These are phyloP conservation scores for Incumbomyces delicatus DNA, from an alignment of 2,329 filamentous ascomycete genomes.

Conservation along the genomic window DNA sequence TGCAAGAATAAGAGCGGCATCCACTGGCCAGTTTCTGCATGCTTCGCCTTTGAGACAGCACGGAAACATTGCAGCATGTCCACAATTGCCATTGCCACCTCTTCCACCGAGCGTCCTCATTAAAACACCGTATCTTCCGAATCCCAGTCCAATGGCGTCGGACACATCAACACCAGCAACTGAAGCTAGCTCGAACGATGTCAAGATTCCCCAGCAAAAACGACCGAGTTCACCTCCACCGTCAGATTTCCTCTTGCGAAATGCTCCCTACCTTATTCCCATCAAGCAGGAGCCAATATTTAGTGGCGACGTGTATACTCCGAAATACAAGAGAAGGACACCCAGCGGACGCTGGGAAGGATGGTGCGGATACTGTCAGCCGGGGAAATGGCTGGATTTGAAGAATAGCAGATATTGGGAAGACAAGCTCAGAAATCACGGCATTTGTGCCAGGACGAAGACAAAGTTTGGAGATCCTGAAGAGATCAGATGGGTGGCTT, in stretches of 20 bases:
- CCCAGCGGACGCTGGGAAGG: constrained; percentile 6
- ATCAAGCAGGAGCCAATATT: constrained; percentile 4
- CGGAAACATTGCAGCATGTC: not conserved
- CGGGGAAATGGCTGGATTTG: constrained; percentile 5
- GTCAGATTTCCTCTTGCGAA: not conserved
- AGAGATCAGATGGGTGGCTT: constrained; percentile 2
- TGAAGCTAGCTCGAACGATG: not conserved
- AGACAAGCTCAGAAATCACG: constrained; percentile 9
- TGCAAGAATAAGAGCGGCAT: constrained; percentile 1
- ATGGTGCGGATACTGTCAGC: constrained; percentile 7
- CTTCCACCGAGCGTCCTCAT: constrained; percentile 3
- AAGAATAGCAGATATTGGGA: constrained; percentile 9
- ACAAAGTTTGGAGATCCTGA: constrained; percentile 1
- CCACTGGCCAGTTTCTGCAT: not conserved
- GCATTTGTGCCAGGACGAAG: constrained; percentile 7
- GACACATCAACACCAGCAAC: not conserved
- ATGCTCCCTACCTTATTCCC: constrained; percentile 3
- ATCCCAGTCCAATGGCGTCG: not conserved
- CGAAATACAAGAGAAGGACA: constrained; percentile 6
- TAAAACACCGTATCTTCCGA: not conserved
- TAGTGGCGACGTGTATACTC: constrained; percentile 4
- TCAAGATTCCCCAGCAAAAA: not conserved
- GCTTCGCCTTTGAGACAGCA: not conserved
- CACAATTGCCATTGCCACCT: constrained; percentile 2
- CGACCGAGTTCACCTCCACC: constrained; percentile 5